Evolutionary conservation across 345 rosid genomes (phyloP).

Genomic region (Angophora floribunda): DNA sequence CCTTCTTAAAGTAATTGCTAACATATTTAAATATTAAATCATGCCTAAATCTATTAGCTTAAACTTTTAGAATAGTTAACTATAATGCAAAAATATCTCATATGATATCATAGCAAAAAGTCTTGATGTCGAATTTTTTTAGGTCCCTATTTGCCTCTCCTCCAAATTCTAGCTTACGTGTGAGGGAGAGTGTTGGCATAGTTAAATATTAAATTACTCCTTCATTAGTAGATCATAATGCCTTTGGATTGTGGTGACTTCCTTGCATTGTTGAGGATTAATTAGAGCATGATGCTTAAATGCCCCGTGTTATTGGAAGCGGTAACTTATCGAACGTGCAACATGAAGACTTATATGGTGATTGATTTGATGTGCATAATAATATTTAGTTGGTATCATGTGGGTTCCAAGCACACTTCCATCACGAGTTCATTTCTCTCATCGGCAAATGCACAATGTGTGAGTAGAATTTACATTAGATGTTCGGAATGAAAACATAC

Average conservation of each 20-base stretch:
- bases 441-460: background rate
- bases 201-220: background rate
- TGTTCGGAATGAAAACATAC: background rate
- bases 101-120: rapidly evolving
- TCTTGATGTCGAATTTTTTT: rapidly evolving
- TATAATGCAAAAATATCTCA: too few species aligned
- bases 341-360: background rate
- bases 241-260: background rate
- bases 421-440: background rate
- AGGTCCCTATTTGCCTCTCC: background rate
- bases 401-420: background rate
- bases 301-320: background rate
- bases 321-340: background rate
- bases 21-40: too few species aligned
- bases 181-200: background rate
- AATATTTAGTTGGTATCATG: background rate
- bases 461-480: background rate
- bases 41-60: background rate
- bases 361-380: background rate
- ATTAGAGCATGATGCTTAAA: background rate
- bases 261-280: background rate
- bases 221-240: background rate
- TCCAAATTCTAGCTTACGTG: background rate
- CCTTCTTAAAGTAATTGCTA: background rate
- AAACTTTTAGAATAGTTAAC: too few species aligned